Evolutionary conservation across 192 early-diverging fungal species (phyloP).

Genomic region (Pilobolus umbonatus): DNA sequence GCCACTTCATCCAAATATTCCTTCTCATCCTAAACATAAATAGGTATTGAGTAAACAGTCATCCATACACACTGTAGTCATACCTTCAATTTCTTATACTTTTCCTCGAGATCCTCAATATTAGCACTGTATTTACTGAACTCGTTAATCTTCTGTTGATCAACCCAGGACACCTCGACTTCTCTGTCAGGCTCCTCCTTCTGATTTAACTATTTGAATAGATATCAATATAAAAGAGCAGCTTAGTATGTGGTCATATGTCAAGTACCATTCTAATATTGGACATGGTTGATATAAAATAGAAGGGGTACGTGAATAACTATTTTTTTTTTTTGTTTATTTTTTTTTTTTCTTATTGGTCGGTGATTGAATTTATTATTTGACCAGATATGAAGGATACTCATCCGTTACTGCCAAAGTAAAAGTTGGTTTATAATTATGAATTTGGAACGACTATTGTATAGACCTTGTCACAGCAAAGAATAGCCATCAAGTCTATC

Average conservation of each 20-base stretch:
- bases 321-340: too few species aligned
- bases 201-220: constrained; percentile 19
- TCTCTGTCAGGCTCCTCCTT: constrained; percentile 83
- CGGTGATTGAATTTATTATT: too few species aligned
- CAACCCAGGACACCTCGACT: constrained; percentile 92
- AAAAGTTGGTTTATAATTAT: too few species aligned
- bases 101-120: constrained; percentile 72
- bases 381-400: too few species aligned
- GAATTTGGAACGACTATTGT: too few species aligned
- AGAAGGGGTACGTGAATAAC: too few species aligned
- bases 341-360: not conserved
- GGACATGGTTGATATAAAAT: constrained; percentile 18
- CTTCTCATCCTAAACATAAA: constrained; percentile 54
- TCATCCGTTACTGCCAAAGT: too few species aligned
- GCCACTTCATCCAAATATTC: constrained; percentile 95
- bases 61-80: not conserved
- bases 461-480: too few species aligned
- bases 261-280: constrained; percentile 25
- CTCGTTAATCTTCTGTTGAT: constrained; percentile 93
- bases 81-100: constrained; percentile 80
- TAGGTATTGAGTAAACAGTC: not conserved
- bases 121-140: constrained; percentile 85
- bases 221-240: not conserved
- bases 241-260: not conserved
- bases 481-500: too few species aligned